Conservation (phyloP, 148 eudicot species). For the Drosera capensis region DNA sequence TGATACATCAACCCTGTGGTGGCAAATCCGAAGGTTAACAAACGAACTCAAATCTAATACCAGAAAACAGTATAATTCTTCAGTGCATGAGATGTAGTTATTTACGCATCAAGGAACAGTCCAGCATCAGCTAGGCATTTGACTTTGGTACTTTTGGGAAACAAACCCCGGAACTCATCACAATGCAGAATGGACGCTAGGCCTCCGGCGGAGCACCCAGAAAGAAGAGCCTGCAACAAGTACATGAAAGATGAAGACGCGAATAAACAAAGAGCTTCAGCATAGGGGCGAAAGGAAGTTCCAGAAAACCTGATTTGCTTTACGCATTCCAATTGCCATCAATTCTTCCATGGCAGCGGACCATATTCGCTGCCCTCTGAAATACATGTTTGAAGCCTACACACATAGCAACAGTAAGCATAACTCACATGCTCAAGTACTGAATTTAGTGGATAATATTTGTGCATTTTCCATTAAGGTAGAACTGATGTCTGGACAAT, state of each 20-base stretch:
- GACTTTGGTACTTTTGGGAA: conserved; percentile 45
- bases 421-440: too few relatives aligned
- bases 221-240: conserved; percentile 44
- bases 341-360: conserved; percentile 66
- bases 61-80: not conserved
- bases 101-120: conserved; percentile 69
- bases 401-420: too few relatives aligned
- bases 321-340: conserved; percentile 64
- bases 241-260: conserved; percentile 10
- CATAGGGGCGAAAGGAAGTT: not conserved
- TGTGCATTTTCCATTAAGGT: too few relatives aligned
- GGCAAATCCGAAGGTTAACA: conserved; percentile 1
- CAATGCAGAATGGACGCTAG: conserved; percentile 78
- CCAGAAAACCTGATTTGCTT: conserved; percentile 47
- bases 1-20: conserved; percentile 63
- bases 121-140: conserved; percentile 95
- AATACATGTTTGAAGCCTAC: conserved; percentile 64
- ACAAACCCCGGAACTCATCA: conserved; percentile 65
- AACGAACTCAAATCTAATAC: conserved; percentile 28
- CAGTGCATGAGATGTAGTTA: not conserved
- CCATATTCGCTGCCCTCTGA: conserved; percentile 72
- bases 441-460: too few relatives aligned
- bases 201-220: conserved; percentile 99
- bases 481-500: too few relatives aligned
- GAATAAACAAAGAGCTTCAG: not conserved